phyloP scores from a whole-genome alignment of 345 rosid species.

The thale cress (Arabidopsis thaliana) region DNA sequence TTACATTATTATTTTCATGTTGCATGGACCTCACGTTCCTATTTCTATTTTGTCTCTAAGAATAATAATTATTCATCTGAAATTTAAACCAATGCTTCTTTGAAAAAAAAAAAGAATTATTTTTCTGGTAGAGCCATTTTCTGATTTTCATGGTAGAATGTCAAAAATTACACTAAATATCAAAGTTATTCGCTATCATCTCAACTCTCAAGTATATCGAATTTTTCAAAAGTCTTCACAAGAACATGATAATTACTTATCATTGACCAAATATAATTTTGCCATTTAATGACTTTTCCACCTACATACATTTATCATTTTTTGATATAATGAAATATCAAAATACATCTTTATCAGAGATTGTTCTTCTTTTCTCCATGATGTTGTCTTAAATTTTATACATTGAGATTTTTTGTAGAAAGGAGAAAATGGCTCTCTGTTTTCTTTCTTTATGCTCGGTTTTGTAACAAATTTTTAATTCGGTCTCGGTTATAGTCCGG shows the following conservation, averaged over 20 bases:
- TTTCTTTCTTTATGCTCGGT: not conserved
- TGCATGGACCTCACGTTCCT: conserved; percentile 46
- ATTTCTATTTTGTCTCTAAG: conserved; percentile 27
- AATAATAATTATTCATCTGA: not conserved
- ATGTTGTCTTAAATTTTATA: conserved; percentile 4
- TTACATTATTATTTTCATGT: conserved; percentile 29
- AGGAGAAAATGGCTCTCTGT: not conserved
- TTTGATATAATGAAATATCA: conserved; percentile 13
- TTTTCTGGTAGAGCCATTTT: not conserved
- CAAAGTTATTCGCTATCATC: not conserved
- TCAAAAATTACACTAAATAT: not conserved
- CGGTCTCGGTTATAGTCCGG: not conserved
- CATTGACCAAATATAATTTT: conserved; percentile 15
- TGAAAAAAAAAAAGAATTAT: not conserved
- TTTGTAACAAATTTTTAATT: conserved; percentile 1
- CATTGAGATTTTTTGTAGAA: conserved; percentile 10
- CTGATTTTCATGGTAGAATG: conserved; percentile 21
- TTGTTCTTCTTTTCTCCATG: not conserved
- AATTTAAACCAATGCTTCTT: not conserved
- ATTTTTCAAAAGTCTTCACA: not conserved
- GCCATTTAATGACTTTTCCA: conserved; percentile 24
- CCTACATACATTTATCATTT: conserved; percentile 25
- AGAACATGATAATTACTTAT: conserved; percentile 6
- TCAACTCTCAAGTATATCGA: conserved; percentile 1
- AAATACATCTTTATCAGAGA: conserved; percentile 1